Evolutionary conservation across 495 filamentous ascomycete species (phyloP), one percentile per base, ranked within the genome.

Genomic region (Umbilicaria muhlenbergii): DNA sequence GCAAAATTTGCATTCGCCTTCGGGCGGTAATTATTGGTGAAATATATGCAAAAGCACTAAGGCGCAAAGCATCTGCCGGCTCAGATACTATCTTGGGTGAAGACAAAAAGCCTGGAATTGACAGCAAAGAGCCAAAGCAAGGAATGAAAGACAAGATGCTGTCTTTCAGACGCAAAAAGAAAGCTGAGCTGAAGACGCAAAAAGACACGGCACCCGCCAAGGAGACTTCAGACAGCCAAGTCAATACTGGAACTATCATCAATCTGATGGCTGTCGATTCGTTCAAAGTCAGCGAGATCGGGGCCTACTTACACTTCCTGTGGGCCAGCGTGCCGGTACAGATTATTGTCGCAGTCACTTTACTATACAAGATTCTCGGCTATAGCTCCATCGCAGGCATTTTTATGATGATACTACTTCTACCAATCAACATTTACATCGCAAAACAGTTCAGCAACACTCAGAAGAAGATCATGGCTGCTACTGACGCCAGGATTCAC

Each of bases 191-290:
- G 54, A 39, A 58, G 58, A 64, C 33, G 37, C 42, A 36, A 48
- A 57, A 39, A 51, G 61, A 62, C 31, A 67, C 65, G 8, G 62
- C 63, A 3, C 43, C 60, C 12, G 55, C 66, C 17, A 47, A 60
- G 38, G 63, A 54, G 6, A 65, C 70, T 8, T 49, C 67, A 2
- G 74, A 81, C 31, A 75, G 80, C 34, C 83, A 92, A 60, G 91
- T 83, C 15, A 94, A 93, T 50, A 69, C 87, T 44, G 92, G 92
- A 45, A 91, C 88, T 17, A 94, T 99, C 57, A 96, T 96, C 64
- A 99, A 96, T 57, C 62, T 99, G 49, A 99, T 99, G 92, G 79
- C 92, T 10, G 92, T 99, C 42, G 92, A 99, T 68, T 94, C 91
- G 31, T 95, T 95, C 74, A 99, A 99, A 63, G 83, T 96, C 40